Conservation (phyloP, 139 green algal genomes). For the Limnomonas spitsbergensis region DNA sequence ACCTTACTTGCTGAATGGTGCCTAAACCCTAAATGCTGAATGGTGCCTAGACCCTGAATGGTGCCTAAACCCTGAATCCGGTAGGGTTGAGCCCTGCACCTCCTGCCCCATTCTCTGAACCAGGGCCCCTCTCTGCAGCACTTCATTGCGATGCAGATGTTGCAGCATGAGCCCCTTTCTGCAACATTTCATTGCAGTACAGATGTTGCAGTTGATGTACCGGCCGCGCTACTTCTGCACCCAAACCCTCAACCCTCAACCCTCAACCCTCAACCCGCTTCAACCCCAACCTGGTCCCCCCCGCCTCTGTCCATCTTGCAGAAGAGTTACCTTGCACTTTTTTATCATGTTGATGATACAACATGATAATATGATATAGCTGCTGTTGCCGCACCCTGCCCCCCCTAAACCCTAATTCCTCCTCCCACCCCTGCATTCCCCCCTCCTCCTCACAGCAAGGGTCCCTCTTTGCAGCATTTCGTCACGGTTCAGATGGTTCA, state of each 20-base stretch:
- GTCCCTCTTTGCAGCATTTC: slow-evolving; percentile 70
- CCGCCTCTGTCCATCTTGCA: too few species aligned
- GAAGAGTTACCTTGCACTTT: too few species aligned
- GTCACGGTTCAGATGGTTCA: slow-evolving; percentile 68
- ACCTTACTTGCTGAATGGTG: too few species aligned
- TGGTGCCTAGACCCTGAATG: too few species aligned
- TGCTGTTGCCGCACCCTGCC: background rate
- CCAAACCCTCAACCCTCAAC: too few species aligned
- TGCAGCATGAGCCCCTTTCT: slow-evolving; percentile 60
- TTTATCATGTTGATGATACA: background rate
- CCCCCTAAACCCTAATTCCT: background rate
- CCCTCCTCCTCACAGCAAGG: slow-evolving; percentile 53
- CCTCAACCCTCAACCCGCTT: too few species aligned
- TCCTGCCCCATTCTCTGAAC: slow-evolving; percentile 30
- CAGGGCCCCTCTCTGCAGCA: slow-evolving; percentile 68
- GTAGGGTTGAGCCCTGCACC: slow-evolving; percentile 33
- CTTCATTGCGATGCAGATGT: slow-evolving; percentile 75
- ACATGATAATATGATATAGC: background rate
- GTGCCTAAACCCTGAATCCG: background rate
- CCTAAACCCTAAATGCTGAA: too few species aligned
- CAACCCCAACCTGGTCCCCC: too few species aligned
- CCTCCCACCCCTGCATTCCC: slow-evolving; percentile 31
- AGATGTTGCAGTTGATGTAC: slow-evolving; percentile 57
- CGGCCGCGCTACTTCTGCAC: too few species aligned
- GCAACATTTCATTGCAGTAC: slow-evolving; percentile 79